Percentiles rank a stretch among this genome's conserved stretches.
phyloP scores from a whole-genome alignment of 2,329 filamentous ascomycete genomes.

The Didymosphaeria variabile region DNA sequence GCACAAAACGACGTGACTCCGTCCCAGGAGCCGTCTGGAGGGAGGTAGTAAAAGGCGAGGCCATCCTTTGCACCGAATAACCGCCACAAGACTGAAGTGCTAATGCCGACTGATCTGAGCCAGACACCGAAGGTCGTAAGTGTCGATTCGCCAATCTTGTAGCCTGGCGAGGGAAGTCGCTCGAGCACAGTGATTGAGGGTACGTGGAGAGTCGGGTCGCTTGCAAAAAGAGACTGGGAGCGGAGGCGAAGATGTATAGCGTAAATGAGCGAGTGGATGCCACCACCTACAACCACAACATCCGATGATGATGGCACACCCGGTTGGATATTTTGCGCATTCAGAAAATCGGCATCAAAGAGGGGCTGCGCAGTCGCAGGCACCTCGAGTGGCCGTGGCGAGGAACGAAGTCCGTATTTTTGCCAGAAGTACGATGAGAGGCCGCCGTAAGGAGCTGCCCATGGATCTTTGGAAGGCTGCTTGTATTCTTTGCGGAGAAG shows the following conservation, averaged over 20 bases:
- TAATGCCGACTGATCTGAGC: not conserved
- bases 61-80: conserved; percentile 1
- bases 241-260: conserved; percentile 3
- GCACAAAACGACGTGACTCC: conserved; percentile 1
- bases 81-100: not conserved
- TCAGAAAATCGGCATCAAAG: conserved; percentile 1
- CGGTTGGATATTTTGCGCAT: not conserved
- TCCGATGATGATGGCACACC: not conserved
- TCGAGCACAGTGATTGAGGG: not conserved
- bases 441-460: not conserved
- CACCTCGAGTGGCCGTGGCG: not conserved
- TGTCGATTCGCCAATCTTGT: conserved; percentile 1
- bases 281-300: conserved; percentile 3
- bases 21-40: not conserved
- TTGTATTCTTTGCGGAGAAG: not conserved
- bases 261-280: not conserved
- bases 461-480: not conserved
- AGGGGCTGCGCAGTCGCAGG: not conserved
- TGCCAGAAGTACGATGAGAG: not conserved
- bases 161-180: not conserved
- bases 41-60: conserved; percentile 1
- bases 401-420: not conserved
- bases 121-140: conserved; percentile 1
- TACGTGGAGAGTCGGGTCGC: not conserved
- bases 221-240: conserved; percentile 1